Base-by-base conservation (phyloP, 495 filamentous ascomycete species). In the Lichina pygmaea region DNA sequence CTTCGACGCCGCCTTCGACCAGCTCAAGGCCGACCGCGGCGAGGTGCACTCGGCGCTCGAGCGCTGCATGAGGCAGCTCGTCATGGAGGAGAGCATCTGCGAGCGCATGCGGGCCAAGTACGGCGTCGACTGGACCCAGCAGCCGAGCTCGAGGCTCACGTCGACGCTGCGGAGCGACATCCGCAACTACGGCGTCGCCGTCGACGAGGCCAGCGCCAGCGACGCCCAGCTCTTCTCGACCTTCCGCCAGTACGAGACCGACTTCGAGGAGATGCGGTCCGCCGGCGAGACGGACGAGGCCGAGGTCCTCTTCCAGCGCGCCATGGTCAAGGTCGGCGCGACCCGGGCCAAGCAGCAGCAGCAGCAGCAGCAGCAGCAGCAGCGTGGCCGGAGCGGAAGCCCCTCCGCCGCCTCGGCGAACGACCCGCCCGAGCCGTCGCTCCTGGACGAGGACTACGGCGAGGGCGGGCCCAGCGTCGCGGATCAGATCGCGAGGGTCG, bases 81-180 rank as follows among this genome's bases (percentile, higher is more conserved):
- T 95, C 52, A 76, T 86, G 72, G 89, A 97, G 58, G 91, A 94
- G 62, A 89, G 80, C 46, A 85, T 95, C 6, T 97, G 89, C 57
- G 89, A 97, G 60, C 94, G 93, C 65, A 97, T 97, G 89, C 73
- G 89, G 44, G 91, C 85, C 3, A 97, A 97, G 59, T 94, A 94
- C 57, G 86, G 89, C 33, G 69, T 65, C 9, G 89, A 94, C 41
- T 97, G 89, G 89, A 93, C 81, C 15, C 89, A 97, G 57, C 89
- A 95, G 53, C 91, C 91, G 17, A 93, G 85, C 54, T 78, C 77
- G 33, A 66, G 83, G 49, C 68, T 97, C 17, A 97, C 86, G 6
- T 73, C 76, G 3, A 95, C 86, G 0, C 66, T 97, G 33, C 70
- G 85, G 44, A 76, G 72, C 42, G 91, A 97, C 56, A 74, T 94